Conservation (phyloP, 169 alveolate species). For the Babesia ovis region DNA sequence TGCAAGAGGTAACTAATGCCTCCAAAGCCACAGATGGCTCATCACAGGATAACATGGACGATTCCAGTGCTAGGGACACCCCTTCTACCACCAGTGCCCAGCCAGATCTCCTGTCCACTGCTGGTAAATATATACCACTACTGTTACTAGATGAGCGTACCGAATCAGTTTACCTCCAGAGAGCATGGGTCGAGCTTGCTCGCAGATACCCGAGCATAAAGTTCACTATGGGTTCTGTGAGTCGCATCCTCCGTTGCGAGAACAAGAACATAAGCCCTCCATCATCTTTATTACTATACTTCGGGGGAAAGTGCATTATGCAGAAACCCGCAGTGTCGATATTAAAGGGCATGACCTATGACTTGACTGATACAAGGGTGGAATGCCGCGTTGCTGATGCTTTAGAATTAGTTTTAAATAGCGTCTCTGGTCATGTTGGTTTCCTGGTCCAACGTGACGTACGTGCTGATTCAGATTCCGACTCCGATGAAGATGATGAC, state of each 20-base stretch:
- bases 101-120: slow-evolving; percentile 37
- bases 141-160: slow-evolving; percentile 41
- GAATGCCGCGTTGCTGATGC: slow-evolving; percentile 55
- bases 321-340: slow-evolving; percentile 42
- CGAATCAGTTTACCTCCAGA: slow-evolving; percentile 28
- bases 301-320: slow-evolving; percentile 57
- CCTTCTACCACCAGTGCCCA: background rate
- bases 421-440: slow-evolving; percentile 54
- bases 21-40: slow-evolving; percentile 29
- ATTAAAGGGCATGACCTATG: slow-evolving; percentile 22
- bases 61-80: background rate
- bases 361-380: slow-evolving; percentile 25
- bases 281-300: slow-evolving; percentile 55
- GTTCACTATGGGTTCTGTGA: slow-evolving; percentile 50
- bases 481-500: slow-evolving; percentile 22
- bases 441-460: slow-evolving; percentile 2
- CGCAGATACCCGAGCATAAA: slow-evolving; percentile 45
- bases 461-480: slow-evolving; percentile 25
- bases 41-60: background rate
- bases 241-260: slow-evolving; percentile 32
- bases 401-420: slow-evolving; percentile 35
- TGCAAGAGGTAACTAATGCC: slow-evolving; percentile 53
- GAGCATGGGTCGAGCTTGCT: slow-evolving; percentile 58
- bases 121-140: slow-evolving; percentile 60
- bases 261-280: slow-evolving; percentile 33